Base-by-base conservation (phyloP, 495 filamentous ascomycete genomes). In the Penicillium soppii region DNA sequence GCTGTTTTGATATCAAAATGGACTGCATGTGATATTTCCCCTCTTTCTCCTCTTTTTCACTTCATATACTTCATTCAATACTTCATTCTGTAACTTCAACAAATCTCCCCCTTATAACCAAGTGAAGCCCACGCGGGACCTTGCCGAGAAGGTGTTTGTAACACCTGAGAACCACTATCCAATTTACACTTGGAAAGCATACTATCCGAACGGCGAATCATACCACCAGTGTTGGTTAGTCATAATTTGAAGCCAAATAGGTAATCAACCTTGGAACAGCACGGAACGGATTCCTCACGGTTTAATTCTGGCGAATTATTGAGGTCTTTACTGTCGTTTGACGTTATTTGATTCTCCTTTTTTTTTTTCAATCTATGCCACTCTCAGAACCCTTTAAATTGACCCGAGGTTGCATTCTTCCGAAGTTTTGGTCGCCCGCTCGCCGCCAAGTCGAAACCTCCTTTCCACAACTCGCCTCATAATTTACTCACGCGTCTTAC, bases 201-300 rank as follows among this genome's bases (percentile, higher is more conserved):
- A n/a, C n/a, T n/a, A n/a, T n/a, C n/a, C n/a, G n/a, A n/a, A n/a
- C n/a, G n/a, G n/a, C n/a, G n/a, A n/a, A 22, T 45, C 19, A 33
- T 47, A 47, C 43, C n/a, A n/a, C n/a, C n/a, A n/a, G n/a, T n/a
- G n/a, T n/a, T n/a, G n/a, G n/a, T n/a, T n/a, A n/a, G n/a, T n/a
- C n/a, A n/a, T n/a, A n/a, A 13, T 22, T 5, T 23, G 20, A 32
- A 9, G 12, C 8, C 7, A 20, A 44, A 21, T 30, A 39, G 50
- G 42, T 27, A 26, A 53, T 36, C 29, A 32, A 3, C 23, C 15
- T 29, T 22, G 15, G 42, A 58, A 54, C 55, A 32, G 46, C 25
- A 47, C 26, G 22, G 21, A 21, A 36, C 19, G 52, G 47, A 58
- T 58, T 58, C 46, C 56, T 47, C 51, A 52, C 41, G 22, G 36